Evolutionary conservation across 2,329 filamentous ascomycete species (phyloP).

Genomic region (Cladosporium sp.): DNA sequence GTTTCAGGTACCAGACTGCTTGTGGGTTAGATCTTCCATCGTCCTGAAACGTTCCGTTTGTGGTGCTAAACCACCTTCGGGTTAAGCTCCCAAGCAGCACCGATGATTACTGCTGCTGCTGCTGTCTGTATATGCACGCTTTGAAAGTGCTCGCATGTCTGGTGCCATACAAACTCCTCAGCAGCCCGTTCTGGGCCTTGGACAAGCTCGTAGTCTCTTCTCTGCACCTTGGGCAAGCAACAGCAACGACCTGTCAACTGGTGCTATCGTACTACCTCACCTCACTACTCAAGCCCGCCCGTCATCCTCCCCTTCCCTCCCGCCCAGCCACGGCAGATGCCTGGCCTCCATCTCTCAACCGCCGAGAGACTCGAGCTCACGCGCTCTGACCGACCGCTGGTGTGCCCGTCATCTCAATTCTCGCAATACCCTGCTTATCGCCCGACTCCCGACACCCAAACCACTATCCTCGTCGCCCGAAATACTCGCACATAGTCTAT

Average conservation of each 20-base stretch:
- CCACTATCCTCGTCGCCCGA: background rate
- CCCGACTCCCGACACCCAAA: background rate
- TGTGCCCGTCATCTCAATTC: background rate
- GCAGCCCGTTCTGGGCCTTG: background rate
- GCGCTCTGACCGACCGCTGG: background rate
- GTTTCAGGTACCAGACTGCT: background rate
- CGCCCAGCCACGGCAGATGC: background rate
- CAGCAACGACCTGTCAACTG: background rate
- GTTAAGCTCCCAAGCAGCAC: background rate
- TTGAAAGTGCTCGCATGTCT: background rate
- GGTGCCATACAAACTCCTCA: background rate
- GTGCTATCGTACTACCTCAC: background rate
- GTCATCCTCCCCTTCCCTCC: background rate
- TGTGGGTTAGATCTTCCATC: background rate
- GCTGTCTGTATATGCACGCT: background rate
- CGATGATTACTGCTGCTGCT: background rate
- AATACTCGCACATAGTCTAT: background rate
- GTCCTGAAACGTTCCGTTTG: background rate
- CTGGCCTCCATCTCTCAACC: background rate
- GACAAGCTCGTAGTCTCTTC: background rate
- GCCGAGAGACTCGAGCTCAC: background rate
- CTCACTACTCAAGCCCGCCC: background rate
- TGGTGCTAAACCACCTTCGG: background rate
- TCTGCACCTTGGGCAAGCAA: background rate
- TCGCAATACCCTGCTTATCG: conserved; percentile 1